Conservation (phyloP, 192 early-diverging fungal species). For the Coemansia sp. region DNA sequence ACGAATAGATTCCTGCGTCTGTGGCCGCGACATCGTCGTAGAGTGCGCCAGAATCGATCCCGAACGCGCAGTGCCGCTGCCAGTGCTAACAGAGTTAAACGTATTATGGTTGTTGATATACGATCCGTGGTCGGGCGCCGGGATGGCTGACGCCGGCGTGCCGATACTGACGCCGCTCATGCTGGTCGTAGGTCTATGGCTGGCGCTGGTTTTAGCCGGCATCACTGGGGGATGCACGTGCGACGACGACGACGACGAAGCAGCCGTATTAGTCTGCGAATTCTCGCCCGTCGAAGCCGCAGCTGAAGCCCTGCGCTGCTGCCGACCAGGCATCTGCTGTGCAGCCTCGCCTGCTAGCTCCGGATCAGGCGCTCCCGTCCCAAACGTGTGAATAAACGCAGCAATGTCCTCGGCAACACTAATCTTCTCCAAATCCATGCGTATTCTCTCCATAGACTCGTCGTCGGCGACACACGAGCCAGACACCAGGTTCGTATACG, state of each 20-base stretch:
- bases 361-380: constrained; percentile 58
- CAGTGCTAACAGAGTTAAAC: constrained; percentile 21
- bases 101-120: constrained; percentile 13
- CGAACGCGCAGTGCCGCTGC: constrained; percentile 28
- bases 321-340: too few relatives aligned
- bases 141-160: constrained; percentile 14
- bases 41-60: constrained; percentile 19
- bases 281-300: too few relatives aligned
- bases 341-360: too few relatives aligned
- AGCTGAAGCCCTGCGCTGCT: too few relatives aligned
- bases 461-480: constrained; percentile 69
- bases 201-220: too few relatives aligned
- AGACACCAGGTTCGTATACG: constrained; percentile 75
- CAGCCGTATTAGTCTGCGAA: too few relatives aligned
- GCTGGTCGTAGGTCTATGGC: neutral
- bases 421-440: constrained; percentile 66
- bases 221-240: too few relatives aligned
- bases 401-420: constrained; percentile 66
- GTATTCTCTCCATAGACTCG: constrained; percentile 75
- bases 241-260: too few relatives aligned
- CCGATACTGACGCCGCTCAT: constrained; percentile 1
- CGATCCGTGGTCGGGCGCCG: constrained; percentile 14
- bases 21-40: constrained; percentile 14
- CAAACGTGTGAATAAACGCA: constrained; percentile 62
- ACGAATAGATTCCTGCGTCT: constrained; percentile 25